Percentiles rank a stretch among this genome's conserved stretches.
Conservation (phyloP, 129 eudicot genomes). For the Chrysanthemum lavandulifolium region DNA sequence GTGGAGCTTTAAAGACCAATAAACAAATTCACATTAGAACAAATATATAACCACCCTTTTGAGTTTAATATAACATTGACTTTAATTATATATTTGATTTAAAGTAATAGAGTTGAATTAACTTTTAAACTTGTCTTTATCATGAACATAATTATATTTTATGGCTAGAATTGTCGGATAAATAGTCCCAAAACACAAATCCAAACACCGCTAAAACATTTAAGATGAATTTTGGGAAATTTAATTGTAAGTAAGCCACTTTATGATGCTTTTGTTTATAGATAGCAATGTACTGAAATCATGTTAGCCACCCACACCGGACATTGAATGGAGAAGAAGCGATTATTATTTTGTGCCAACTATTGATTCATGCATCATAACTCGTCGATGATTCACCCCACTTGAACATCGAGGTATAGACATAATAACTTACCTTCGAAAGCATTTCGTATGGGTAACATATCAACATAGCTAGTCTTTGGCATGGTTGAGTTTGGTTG, state of each 20-base stretch:
- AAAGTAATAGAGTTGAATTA: no score
- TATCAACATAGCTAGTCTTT: not conserved
- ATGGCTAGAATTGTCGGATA: not conserved
- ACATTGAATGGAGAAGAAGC: conserved; percentile 95
- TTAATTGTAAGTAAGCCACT: conserved; percentile 11
- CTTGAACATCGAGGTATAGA: conserved; percentile 68
- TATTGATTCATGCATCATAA: conserved; percentile 92
- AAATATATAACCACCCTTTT: no score
- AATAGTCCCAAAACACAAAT: not conserved
- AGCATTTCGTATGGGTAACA: not conserved
- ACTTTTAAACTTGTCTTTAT: no score
- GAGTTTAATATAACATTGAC: no score
- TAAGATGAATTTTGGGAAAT: conserved; percentile 1
- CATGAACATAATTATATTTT: no score
- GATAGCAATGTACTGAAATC: conserved; percentile 90
- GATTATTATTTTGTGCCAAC: conserved; percentile 94
- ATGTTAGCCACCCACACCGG: conserved; percentile 74
- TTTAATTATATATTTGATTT: no score
- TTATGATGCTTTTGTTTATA: conserved; percentile 36
- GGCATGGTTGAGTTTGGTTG: not conserved
- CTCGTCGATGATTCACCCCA: conserved; percentile 99
- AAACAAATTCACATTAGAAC: no score
- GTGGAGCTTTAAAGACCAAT: no score
- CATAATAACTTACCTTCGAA: conserved; percentile 10
- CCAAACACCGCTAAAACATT: not conserved